Evolutionary conservation across 345 rosid genomes (phyloP), one percentile per base, ranked within the genome.

Genomic region (Noccaea caerulescens): DNA sequence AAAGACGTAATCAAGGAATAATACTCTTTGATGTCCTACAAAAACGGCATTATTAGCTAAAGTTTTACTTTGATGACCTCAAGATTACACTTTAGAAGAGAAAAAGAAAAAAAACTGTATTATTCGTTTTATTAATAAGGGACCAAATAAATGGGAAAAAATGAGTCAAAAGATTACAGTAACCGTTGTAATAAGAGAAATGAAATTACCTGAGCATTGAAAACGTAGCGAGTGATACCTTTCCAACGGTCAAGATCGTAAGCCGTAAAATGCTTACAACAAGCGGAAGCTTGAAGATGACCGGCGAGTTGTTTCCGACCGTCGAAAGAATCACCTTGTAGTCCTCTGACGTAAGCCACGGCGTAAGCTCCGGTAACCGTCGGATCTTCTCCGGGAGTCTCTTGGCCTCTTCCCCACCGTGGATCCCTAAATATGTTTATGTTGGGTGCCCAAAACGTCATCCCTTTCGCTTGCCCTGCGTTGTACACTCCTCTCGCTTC

Each of bases 341-440:
- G 38, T 4, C 97, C 98, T 68, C 86, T 84, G 7, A 93, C 91
- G 68, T 79, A 93, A 3, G 92, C 80, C 18, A 87, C 91, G 0
- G 89, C 85, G 63, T 90, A 90, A 72, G 73, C 71, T 27, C 88
- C 90, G 27, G 86, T 76, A 10, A 86, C 54, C 23, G 66, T 30
- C 0, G 98, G 98, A 82, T 90, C 98, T 55, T 93, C 96, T 14
- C 97, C 98, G 5, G 92, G 92, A 33, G 96, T 93, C 71, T 90
- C 98, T 70, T 90, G 98, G 36, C 96, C 96, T 63, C 93, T 81
- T 6, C 96, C 98, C 97, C 93, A 93, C 69, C 96, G 87, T 10
- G 96, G 98, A 67, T 90, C 97, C 58, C 96, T 66, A n/a, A 88
- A 90, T 33, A 93, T 84, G 82, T 90, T 88, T 27, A 90, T 86